Base-by-base conservation (phyloP, 371 early-diverging fungal species). In the Rhizomucor miehei region DNA sequence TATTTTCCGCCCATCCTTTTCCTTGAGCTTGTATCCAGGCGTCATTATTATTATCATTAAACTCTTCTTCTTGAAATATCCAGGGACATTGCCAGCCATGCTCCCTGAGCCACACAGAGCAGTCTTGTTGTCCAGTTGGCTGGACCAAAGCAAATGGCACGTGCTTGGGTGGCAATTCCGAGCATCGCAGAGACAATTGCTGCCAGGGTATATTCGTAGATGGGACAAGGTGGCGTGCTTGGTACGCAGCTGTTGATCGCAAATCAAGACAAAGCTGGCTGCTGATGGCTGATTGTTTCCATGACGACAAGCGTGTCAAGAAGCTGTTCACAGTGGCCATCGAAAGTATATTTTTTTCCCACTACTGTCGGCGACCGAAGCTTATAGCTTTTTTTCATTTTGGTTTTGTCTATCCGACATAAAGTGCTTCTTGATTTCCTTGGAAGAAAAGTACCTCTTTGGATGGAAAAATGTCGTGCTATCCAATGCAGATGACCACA, bases 201-300 rank as follows among this genome's bases (percentile, higher is more conserved):
- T 52, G 36, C 47, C 63, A 45, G 0, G 79, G 79, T 37, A 78
- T 78, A 47, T 70, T 66, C n/a, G 71, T 69, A 0, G 79, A 68
- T n/a, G 63, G 62, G 6, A 56, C 52, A 16, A 71, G 40, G 24
- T 61, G 66, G 9, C 60, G 56, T 9, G 35, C n/a, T 14, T 54
- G 46, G 37, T 63, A 65, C 1, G 65, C 64, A 19, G 52, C 24
- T 6, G 49, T 25, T 4, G 63, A 44, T 6, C 73, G 65, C 38
- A 73, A 47, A 53, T 73, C 73, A 9, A 73, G 60, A 43, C 69
- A 73, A 16, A 71, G 51, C 13, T 48, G 59, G 35, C 39, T 48
- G 17, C 40, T 44, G 13, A 52, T 36, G 0, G 51, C 6, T 10
- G 60, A 60, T 54, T 49, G 52, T 50, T 60, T 60, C 60, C 60